Conservation (phyloP, 257 asterid genomes). For the Solanum chiquidenum region DNA sequence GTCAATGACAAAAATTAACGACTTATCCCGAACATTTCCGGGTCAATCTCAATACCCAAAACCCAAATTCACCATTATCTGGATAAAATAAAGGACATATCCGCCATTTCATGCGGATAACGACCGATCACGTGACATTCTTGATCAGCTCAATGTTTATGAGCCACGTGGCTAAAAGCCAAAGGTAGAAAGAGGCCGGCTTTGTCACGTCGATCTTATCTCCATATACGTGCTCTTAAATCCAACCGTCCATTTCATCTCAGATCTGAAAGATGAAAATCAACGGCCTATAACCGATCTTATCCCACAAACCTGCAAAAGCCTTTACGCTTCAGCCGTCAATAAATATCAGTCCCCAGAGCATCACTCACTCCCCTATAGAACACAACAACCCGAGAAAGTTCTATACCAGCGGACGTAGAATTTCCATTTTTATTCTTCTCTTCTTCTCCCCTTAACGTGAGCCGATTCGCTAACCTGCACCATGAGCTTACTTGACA, state of each 20-base stretch:
- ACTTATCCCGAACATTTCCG: background rate
- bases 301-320: conserved; percentile 11
- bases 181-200: background rate
- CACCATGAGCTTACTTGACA: conserved; percentile 71
- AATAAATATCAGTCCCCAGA: conserved; percentile 27
- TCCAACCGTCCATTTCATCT: conserved; percentile 34
- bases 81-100: conserved; percentile 5
- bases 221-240: conserved; percentile 23
- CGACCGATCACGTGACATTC: conserved; percentile 18
- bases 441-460: background rate
- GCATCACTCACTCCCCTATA: background rate
- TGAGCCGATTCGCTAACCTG: background rate
- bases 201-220: conserved; percentile 46
- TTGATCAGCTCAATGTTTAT: background rate
- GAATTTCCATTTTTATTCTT: too few relatives aligned
- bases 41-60: background rate
- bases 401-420: background rate
- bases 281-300: conserved; percentile 27
- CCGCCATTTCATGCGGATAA: conserved; percentile 1
- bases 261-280: conserved; percentile 12
- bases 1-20: background rate
- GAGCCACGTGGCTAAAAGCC: conserved; percentile 9
- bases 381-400: background rate
- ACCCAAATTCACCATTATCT: background rate
- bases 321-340: conserved; percentile 18